Evolutionary conservation across 148 eudicot genomes (phyloP).

Genomic region (Chenopodium berlandieri): DNA sequence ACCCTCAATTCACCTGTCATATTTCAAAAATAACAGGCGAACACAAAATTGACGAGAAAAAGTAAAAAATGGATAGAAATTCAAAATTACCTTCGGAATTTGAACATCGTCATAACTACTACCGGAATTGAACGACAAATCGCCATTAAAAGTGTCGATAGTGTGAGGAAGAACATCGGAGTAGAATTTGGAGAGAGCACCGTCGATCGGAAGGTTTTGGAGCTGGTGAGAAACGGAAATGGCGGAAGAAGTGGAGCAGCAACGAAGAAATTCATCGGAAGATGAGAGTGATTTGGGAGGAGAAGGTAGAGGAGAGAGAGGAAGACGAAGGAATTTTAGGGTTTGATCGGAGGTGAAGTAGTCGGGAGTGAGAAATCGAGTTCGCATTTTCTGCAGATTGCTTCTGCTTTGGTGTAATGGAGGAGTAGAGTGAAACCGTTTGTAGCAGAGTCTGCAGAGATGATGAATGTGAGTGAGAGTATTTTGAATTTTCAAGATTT

Average conservation of each 20-base stretch:
- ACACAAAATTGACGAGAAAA: neutral
- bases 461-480: neutral
- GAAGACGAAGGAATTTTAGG: constrained; percentile 59
- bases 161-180: constrained; percentile 58
- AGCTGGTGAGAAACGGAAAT: constrained; percentile 28
- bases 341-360: constrained; percentile 41
- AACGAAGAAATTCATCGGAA: constrained; percentile 29
- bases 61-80: no score
- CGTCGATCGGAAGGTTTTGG: constrained; percentile 39
- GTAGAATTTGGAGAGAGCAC: constrained; percentile 60
- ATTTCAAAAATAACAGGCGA: neutral
- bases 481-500: constrained; percentile 5
- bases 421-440: constrained; percentile 12
- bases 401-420: neutral
- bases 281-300: constrained; percentile 7
- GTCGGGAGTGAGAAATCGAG: constrained; percentile 49
- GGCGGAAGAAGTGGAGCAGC: constrained; percentile 33
- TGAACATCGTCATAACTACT: neutral
- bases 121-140: constrained; percentile 1
- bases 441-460: neutral
- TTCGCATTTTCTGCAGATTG: constrained; percentile 44
- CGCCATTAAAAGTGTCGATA: constrained; percentile 26
- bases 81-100: constrained; percentile 22
- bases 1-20: neutral
- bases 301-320: constrained; percentile 40